Conservation (phyloP, 768 basidiomycete species). For the Auricularia auricula-judae region DNA sequence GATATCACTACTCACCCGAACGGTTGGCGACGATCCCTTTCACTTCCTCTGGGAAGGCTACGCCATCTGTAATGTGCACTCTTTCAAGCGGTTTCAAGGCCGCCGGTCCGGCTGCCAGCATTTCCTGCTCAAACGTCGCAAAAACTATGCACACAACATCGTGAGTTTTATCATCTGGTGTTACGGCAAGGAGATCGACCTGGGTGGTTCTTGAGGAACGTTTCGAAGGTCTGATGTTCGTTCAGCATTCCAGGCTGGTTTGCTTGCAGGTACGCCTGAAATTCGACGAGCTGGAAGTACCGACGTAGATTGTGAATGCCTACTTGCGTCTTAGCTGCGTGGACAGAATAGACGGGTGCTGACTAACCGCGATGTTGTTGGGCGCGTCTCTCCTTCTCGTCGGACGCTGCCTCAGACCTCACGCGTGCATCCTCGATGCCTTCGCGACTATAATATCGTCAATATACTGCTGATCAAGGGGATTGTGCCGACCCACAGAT, state of each 20-base stretch:
- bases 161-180: neutral
- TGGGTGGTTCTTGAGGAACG: constrained; percentile 74
- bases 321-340: no score
- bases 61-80: constrained; percentile 50
- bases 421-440: constrained; percentile 75
- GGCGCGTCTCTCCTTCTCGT: constrained; percentile 54
- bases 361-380: constrained; percentile 59
- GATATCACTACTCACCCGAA: constrained; percentile 25
- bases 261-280: constrained; percentile 82
- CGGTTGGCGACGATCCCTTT: constrained; percentile 75
- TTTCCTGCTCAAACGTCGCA: constrained; percentile 89
- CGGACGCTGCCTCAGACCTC: constrained; percentile 66
- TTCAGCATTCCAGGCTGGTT: constrained; percentile 69
- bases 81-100: constrained; percentile 76
- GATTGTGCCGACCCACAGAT: constrained; percentile 29
- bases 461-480: neutral
- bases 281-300: constrained; percentile 78
- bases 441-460: constrained; percentile 33
- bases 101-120: constrained; percentile 64
- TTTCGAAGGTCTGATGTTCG: constrained; percentile 66
- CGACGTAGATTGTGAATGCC: constrained; percentile 72
- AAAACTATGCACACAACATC: constrained; percentile 47
- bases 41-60: constrained; percentile 86
- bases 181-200: constrained; percentile 29
- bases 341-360: no score